Base-by-base conservation (phyloP, 2,329 filamentous ascomycete genomes). In the Venturia nashicola region DNA sequence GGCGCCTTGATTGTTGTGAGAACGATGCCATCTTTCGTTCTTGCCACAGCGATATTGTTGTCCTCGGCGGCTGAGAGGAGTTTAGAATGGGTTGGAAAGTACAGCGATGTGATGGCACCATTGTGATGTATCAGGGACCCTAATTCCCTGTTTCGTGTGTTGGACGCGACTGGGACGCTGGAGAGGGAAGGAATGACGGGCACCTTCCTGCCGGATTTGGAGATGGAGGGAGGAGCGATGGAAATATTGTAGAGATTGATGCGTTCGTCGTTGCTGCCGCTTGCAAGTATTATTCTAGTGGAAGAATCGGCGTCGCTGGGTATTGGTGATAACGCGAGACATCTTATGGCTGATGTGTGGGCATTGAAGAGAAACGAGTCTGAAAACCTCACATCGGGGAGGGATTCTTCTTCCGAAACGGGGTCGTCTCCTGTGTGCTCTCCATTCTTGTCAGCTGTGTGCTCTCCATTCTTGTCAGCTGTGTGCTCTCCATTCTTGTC, bases 301-400 rank as follows among this genome's bases (percentile, higher is more conserved):
- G 79, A 86, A 67, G 80, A 84, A 42, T 74, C 71, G 48, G 69
- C 69, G 32, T 69, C 68, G 7, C 71, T 82, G 0, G 89, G 89
- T 0, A 89, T 80, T 3, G 89, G 88, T 9, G 93, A 97, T 66
- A 97, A 77, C 32, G 92, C 91, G 42, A 99, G 82, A 72, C 90
- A 95, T 70, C 91, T 88, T 73, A 99, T 90, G 5, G 94, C 88
- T 14, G 92, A 95, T 64, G 86, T 83, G 77, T 99, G 94, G 16
- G 94, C 92, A 72, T 92, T 90, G 83, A 99, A 97, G 65, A 99
- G 83, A 75, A 99, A 99, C 0, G 90, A 93, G 75, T 97, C 93
- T 68, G 90, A 84, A 72, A 97, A 97, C 61, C 86, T 81, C 63
- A 86, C 79, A 23, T 61, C 63, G 8, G n/a, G 42, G 1, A 32